phyloP scores from a whole-genome alignment of 2,329 filamentous ascomycete genomes.

The Cladophialophora immunda region DNA sequence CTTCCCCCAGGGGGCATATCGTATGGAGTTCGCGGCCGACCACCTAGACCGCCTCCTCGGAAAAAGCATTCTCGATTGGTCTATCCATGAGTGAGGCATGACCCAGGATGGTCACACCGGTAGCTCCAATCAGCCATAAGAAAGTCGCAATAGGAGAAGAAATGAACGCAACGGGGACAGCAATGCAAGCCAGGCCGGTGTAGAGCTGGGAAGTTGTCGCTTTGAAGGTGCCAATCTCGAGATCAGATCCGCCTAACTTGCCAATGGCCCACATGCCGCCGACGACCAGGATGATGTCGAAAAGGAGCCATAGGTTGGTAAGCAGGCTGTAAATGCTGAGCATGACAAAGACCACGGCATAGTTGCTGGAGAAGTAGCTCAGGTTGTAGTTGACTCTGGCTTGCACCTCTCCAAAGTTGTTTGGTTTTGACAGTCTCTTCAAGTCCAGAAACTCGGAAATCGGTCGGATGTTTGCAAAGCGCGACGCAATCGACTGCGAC shows the following conservation, averaged over 20 bases:
- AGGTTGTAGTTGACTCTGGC: constrained; percentile 97
- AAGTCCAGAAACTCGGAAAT: constrained; percentile 94
- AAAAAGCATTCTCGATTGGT: constrained; percentile 99
- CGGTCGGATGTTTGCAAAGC: constrained; percentile 92
- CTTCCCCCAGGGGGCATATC: constrained; percentile 93
- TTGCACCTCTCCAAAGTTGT: constrained; percentile 89
- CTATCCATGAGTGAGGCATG: constrained; percentile 97
- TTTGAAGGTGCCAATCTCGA: constrained; percentile 82
- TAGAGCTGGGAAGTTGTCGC: constrained; percentile 94
- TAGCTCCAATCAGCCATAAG: constrained; percentile 95
- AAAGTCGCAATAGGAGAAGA: constrained; percentile 84
- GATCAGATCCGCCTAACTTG: constrained; percentile 85
- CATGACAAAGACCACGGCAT: constrained; percentile 91
- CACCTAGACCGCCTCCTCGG: constrained; percentile 99
- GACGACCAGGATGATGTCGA: constrained; percentile 88
- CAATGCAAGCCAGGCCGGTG: constrained; percentile 82
- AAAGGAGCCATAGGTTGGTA: constrained; percentile 84
- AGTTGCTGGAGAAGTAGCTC: constrained; percentile 97
- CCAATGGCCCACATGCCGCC: constrained; percentile 91
- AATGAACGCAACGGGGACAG: constrained; percentile 84
- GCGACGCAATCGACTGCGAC: constrained; percentile 77
- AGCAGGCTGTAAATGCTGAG: constrained; percentile 94
- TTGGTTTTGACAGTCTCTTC: constrained; percentile 93
- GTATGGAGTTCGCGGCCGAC: constrained; percentile 99
- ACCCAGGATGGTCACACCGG: constrained; percentile 90